Base-by-base conservation (phyloP, 2,329 filamentous ascomycete genomes). In the Rhinocladiella similis region DNA sequence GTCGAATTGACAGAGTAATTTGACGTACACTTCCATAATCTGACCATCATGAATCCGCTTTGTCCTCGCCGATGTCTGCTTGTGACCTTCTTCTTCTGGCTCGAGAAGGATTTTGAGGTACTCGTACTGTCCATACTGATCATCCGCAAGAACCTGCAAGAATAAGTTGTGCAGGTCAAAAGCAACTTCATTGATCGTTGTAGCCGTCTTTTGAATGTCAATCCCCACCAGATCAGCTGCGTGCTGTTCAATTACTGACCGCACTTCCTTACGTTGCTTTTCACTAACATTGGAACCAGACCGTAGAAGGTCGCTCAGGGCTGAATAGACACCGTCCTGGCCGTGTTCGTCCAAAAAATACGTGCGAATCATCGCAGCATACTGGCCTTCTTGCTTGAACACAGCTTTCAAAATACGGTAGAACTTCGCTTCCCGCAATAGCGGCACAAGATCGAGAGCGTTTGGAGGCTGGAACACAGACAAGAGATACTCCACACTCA, bases 401-500 rank as follows among this genome's bases (percentile, higher is more conserved):
- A 91, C 88, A 13, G 90, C 87, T 74, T 99, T 99, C 52, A 99
- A 74, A 25, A 99, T 93, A 47, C 94, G 86, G 70, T 89, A 95
- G 70, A 97, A 99, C 0, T 85, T 83, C 1, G 94, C 93, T 60
- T 86, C 79, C 63, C 86, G 84, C 65, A 97, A 90, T 0, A 90
- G 75, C 0, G 90, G 86, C 57, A 97, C 87, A 65, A 97, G 77
- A 9, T 80, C 80, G 29, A 86, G 80, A 58, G 94, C 80, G 68
- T 96, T 89, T 3, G 93, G 86, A 14, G 95, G 94, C 53, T 94
- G 91, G 69, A 97, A 97, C 4, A 94, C 85, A 0, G 95, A 97
- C 18, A 99, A 79, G 1, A 99, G 77, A 70, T 99, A 99, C 73
- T 99, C 94, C 1, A 90, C 89, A 68, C 94, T 99, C n/a, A 99